Evolutionary conservation across 2,329 filamentous ascomycete species (phyloP), one percentile per base, ranked within the genome.

Genomic region (Scolecobasidium constrictum): DNA sequence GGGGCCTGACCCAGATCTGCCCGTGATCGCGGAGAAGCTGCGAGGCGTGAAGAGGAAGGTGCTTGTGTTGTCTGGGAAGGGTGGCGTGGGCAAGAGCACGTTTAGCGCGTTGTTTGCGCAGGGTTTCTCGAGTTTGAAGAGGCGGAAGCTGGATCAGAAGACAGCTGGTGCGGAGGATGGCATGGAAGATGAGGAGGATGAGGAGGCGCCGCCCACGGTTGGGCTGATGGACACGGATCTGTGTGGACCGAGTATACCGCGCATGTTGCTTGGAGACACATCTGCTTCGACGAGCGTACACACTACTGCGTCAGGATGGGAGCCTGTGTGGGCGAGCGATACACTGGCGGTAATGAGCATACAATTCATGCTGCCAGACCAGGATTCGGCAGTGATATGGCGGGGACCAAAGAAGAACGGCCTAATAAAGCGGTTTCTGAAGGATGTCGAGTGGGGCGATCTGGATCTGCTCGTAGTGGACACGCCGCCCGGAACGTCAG

Each of bases 181-280:
- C 9, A 43, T 34, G 17, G 36, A 34, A 16, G 36, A 44, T 4
- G 23, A 40, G 5, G 36, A 40, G 13, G 38, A 45, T 13, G 35
- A 34, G 2, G 35, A 40, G 21, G 21, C 41, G 17, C 38, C 38
- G n/a, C 81, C 70, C 44, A 86, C 78, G 1, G 85, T 98, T 20
- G 92, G 90, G 16, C 81, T 98, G 53, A 95, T 96, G 86, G 92
- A 98, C 63, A 93, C 92, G 5, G 92, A 98, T 62, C 94, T 98
- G 48, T 95, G 87, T 64, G 92, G 92, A 0, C 92, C 92, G 1
- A 86, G 80, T 49, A 95, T 98, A 54, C 92, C 92, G 16, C 95
- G 95, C 67, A 96, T 98, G 90, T 90, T 95, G 1, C 88, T 95
- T 62, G 69, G 78, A 19, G 90, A 98, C 65, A 94, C 84, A 1